A percentile compares a stretch with the other conserved stretches of the same genome.
Conservation (phyloP, 2,329 filamentous ascomycete genomes). For the Penicillium sp. region DNA sequence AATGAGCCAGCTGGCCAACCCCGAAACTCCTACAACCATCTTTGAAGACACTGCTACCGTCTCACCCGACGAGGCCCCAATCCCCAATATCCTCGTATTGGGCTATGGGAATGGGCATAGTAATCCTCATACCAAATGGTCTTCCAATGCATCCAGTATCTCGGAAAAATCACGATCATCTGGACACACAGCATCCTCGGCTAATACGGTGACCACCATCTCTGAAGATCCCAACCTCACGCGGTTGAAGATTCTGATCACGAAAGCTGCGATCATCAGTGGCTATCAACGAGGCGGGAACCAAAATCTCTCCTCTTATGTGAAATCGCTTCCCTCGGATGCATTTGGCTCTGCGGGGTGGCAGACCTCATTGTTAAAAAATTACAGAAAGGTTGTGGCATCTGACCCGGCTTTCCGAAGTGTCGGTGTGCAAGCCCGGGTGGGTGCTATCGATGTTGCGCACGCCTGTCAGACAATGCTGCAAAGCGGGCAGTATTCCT, state of each 20-base stretch:
- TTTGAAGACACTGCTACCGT: slow-evolving; percentile 89
- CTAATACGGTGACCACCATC: slow-evolving; percentile 44
- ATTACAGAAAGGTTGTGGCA: slow-evolving; percentile 77
- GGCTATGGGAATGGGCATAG: slow-evolving; percentile 67
- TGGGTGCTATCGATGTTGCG: slow-evolving; percentile 69
- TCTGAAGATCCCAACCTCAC: slow-evolving; percentile 73
- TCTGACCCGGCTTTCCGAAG: slow-evolving; percentile 66
- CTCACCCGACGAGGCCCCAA: slow-evolving; percentile 73
- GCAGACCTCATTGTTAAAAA: slow-evolving; percentile 70
- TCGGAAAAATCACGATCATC: slow-evolving; percentile 74
- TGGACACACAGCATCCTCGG: slow-evolving; percentile 48
- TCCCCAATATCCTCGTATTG: slow-evolving; percentile 85
- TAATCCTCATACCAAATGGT: slow-evolving; percentile 57
- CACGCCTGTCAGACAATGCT: slow-evolving; percentile 76
- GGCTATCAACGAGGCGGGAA: slow-evolving; percentile 67
- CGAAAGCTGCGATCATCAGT: slow-evolving; percentile 82
- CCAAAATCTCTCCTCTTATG: slow-evolving; percentile 67
- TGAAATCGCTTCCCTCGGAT: slow-evolving; percentile 70
- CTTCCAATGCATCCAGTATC: slow-evolving; percentile 74
- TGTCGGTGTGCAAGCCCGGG: slow-evolving; percentile 34
- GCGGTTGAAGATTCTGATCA: slow-evolving; percentile 73
- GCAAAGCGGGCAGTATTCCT: slow-evolving; percentile 69
- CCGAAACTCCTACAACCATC: slow-evolving; percentile 91
- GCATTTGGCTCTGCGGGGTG: slow-evolving; percentile 73
- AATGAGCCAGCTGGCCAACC: slow-evolving; percentile 43